Conservation (phyloP, 2,329 filamentous ascomycete species). For the Exophiala spinifera region DNA sequence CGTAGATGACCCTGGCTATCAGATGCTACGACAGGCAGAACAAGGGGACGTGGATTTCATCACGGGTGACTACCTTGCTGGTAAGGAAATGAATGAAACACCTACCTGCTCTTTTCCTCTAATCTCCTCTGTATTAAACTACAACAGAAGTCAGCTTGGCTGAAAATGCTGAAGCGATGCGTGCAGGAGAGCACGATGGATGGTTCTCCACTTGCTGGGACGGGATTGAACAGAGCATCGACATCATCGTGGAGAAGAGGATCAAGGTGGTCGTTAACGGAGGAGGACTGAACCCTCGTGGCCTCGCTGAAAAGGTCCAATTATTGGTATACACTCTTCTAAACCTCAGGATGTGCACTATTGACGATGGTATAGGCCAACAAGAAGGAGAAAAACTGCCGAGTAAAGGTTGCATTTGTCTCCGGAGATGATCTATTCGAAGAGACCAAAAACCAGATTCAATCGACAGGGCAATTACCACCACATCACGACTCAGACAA, state of each 20-base stretch:
- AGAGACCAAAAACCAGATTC: constrained; percentile 22
- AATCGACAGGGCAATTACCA: constrained; percentile 34
- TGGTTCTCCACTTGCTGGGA: constrained; percentile 51
- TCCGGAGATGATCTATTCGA: constrained; percentile 46
- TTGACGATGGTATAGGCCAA: no score
- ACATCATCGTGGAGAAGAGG: constrained; percentile 45
- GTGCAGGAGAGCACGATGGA: constrained; percentile 41
- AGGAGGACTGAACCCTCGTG: constrained; percentile 54
- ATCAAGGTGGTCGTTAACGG: constrained; percentile 59
- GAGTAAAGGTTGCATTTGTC: constrained; percentile 45
- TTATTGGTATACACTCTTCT: constrained; percentile 28
- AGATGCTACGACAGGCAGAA: constrained; percentile 7
- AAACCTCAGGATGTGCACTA: no score
- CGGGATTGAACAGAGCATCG: constrained; percentile 45
- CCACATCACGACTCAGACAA: constrained; percentile 44
- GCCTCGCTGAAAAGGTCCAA: constrained; percentile 43
- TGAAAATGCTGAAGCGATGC: constrained; percentile 44
- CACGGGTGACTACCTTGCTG: constrained; percentile 37
- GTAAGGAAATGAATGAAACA: no score
- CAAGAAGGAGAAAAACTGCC: constrained; percentile 31
- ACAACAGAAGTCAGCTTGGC: constrained; percentile 45
- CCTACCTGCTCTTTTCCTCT: no score
- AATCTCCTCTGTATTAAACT: constrained; percentile 6
- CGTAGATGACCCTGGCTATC: constrained; percentile 30
- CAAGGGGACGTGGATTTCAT: constrained; percentile 30